A percentile compares a stretch with the other conserved stretches of the same genome.
phyloP scores from a whole-genome alignment of 2,329 filamentous ascomycete genomes.

The Xylaria sp. region DNA sequence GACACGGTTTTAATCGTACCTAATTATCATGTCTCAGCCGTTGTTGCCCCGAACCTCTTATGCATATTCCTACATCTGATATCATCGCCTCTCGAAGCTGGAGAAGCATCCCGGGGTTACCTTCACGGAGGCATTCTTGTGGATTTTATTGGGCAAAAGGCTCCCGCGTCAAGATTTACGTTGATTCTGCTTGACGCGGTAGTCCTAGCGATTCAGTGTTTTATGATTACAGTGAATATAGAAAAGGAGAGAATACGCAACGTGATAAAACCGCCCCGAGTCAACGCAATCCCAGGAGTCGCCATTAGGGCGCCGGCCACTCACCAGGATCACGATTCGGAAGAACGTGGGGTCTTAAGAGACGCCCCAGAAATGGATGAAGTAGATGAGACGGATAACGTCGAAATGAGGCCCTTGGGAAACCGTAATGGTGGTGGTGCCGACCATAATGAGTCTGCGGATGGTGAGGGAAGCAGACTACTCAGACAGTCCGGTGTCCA shows the following conservation, averaged over 20 bases:
- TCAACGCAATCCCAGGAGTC: conserved; percentile 39
- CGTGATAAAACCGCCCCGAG: conserved; percentile 54
- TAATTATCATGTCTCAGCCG: conserved; percentile 67
- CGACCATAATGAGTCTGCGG: conserved; percentile 36
- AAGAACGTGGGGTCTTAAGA: conserved; percentile 64
- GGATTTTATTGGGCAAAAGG: conserved; percentile 75
- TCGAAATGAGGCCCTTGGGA: conserved; percentile 59
- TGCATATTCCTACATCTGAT: conserved; percentile 71
- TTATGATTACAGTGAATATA: conserved; percentile 72
- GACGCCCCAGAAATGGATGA: conserved; percentile 52
- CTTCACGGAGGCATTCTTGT: conserved; percentile 74
- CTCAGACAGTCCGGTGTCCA: conserved; percentile 39
- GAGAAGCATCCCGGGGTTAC: conserved; percentile 71
- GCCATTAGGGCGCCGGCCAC: conserved; percentile 40
- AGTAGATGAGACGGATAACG: conserved; percentile 54
- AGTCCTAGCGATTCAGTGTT: conserved; percentile 67
- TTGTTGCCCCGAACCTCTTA: conserved; percentile 68
- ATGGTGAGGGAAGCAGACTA: conserved; percentile 47
- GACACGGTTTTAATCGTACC: conserved; percentile 65
- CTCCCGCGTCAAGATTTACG: conserved; percentile 66
- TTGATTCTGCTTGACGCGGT: conserved; percentile 67
- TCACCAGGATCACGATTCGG: conserved; percentile 64
- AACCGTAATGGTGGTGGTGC: conserved; percentile 32
- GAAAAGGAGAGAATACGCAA: conserved; percentile 68
- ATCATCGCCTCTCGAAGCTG: conserved; percentile 64